Base-by-base conservation (phyloP, 805 yeast genomes). In the Blastobotrys peoriensis region DNA sequence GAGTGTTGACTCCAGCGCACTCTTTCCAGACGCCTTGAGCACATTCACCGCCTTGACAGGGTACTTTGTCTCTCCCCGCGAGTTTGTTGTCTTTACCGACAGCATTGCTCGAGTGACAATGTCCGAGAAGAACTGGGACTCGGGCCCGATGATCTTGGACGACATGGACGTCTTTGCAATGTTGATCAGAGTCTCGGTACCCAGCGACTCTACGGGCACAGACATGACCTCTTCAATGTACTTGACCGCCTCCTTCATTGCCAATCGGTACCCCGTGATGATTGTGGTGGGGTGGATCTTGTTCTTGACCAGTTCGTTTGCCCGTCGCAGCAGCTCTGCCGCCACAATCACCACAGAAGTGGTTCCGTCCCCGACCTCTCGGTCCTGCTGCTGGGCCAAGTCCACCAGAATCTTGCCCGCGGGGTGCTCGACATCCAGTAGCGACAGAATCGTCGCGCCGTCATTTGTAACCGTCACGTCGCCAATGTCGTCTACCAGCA, bases 401-500 rank as follows among this genome's bases (percentile, higher is more conserved):
- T 93, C 98, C 40, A 93, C 98, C 47, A 93, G 71, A 57, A 93
- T 93, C 69, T 88, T 91, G 15, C 98, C 98, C 1, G 98, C 98
- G 28, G 99, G 99, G 65, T 93, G 98, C 67, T 93, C 96, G 41
- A 93, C 98, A 62, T 93, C 98, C 53, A 93, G 71, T 43, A 94
- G 68, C 6, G 87, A 76, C 52, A 93, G 71, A 58, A 93, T 93
- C 3, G 98, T 93, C 48, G 99, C 98, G 54, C 99, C 99, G 66
- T 93, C 99, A 67, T 93, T 93, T 38, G 99, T 93, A 41, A 93
- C 97, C 4, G 96, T 89, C 38, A 93, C 97, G 67, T 94, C 98
- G 52, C 98, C 98, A 67, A 93, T 94, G 60, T 93, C 98, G 66
- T 93, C 99, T 33, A 93, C 99, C 39, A 93, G 75, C 96, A 93